These are phyloP conservation scores for Colletotrichum kahawae DNA, from an alignment of 2,329 filamentous ascomycete genomes.

Conservation along the genomic window DNA sequence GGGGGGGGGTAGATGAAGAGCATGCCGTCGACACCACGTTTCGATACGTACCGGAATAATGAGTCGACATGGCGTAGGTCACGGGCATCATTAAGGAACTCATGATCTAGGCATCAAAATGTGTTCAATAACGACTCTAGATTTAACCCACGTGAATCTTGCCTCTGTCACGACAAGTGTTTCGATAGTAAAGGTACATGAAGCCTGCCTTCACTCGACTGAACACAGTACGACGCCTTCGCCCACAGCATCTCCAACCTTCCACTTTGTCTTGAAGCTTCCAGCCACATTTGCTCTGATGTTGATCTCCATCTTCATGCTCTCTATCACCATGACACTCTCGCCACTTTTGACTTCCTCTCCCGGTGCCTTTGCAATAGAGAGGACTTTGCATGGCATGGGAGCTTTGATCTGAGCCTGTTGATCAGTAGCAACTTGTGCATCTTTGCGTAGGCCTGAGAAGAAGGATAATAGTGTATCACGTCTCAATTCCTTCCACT, in stretches of 20 bases:
- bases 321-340: neutral
- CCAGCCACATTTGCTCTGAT: neutral
- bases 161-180: neutral
- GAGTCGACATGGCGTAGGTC: too few relatives aligned
- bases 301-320: neutral
- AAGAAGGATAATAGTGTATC: neutral
- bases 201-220: neutral
- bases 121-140: neutral
- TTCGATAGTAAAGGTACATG: accelerated
- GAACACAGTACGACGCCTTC: neutral
- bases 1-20: neutral
- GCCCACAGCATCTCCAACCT: neutral
- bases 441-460: neutral
- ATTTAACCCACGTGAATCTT: neutral
- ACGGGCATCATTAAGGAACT: too few relatives aligned
- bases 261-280: neutral
- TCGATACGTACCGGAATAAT: too few relatives aligned
- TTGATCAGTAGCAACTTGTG: neutral
- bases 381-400: neutral
- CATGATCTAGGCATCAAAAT: neutral
- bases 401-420: neutral
- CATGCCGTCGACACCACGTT: neutral
- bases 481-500: neutral
- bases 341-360: neutral
- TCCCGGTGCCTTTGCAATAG: neutral